Evolutionary conservation across 2,329 filamentous ascomycete species (phyloP), one percentile per base, ranked within the genome.

Genomic region (Microsporum ferrugineum): DNA sequence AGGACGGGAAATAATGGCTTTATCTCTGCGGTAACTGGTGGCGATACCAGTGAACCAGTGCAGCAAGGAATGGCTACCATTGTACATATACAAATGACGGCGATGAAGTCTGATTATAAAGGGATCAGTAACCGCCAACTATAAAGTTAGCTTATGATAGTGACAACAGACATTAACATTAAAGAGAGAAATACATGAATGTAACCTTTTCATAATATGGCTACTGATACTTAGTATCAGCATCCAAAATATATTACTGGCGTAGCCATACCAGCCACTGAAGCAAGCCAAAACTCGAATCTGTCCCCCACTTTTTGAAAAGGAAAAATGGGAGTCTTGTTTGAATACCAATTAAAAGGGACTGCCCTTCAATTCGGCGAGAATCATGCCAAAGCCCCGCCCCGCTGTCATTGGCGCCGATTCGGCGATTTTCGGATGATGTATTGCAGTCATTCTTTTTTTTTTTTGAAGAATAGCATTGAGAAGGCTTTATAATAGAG

Each of bases 1-100:
- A 57, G 23, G 33, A 57, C 53, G 10, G 53, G 53, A 38, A 57
- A 57, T 14, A 57, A 57, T 57, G 53, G 53, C 14, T 57, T 57
- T 6, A 57, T 57, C 12, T 36, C 33, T 4, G 8, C 38, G 12
- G 53, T 57, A 41, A 31, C 12, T 23, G 53, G 53, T 10, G 53
- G 53, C 1, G 53, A 57, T 12, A 29, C 17, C 6, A 10, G 33
- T 36, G 53, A 41, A 10, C 31, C 33, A 17, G 31, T 5, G 8
- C 31, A 57, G 27, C n/a, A 36, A 36, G 53, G 53, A 10, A 41
- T 41, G 38, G 53, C 38, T 36, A 57, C 53, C 10, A 41, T 57
- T 34, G 53, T 36, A 41, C 31, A 57, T 36, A 36, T 57, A 38
- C 53, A 57, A 14, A 36, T 57, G 53, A 36, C 53, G 1, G 33